Percentiles rank a stretch among this genome's conserved stretches.
Evolutionary conservation across 1,284 basidiomycete species (phyloP).

Genomic region (Uromyces viciae-fabae): DNA sequence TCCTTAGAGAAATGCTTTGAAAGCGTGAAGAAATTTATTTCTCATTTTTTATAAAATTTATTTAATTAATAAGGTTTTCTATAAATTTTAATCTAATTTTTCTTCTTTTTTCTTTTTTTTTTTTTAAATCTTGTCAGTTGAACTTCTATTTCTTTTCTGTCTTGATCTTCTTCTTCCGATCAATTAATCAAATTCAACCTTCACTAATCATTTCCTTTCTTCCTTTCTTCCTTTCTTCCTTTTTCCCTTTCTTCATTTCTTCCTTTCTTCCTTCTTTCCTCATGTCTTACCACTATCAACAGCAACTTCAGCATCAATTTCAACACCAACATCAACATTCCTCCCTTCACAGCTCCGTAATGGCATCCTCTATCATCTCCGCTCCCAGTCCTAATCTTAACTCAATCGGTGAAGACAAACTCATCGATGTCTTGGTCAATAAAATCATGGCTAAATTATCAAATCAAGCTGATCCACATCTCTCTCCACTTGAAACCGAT

Average conservation of each 20-base stretch:
- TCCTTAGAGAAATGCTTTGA: no score
- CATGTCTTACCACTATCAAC: background rate
- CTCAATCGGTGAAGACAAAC: constrained; percentile 41
- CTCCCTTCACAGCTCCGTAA: background rate
- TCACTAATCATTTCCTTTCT: no score
- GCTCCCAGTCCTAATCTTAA: background rate
- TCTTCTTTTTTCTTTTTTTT: no score
- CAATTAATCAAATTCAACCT: no score
- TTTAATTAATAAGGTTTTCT: no score
- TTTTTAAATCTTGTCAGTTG: no score
- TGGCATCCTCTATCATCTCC: background rate
- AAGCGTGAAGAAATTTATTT: no score
- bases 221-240: no score
- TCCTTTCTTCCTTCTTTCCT: background rate
- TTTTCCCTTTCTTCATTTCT: background rate
- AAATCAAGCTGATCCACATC: constrained; percentile 42
- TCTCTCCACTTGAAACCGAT: constrained; percentile 41
- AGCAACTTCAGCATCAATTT: constrained; percentile 6
- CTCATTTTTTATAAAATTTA: no score
- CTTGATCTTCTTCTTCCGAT: no score
- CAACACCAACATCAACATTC: constrained; percentile 10
- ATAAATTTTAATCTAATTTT: no score
- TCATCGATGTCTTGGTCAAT: constrained; percentile 45
- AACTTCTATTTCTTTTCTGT: no score
- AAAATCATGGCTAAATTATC: constrained; percentile 46